Conservation (phyloP, 2,329 filamentous ascomycete species). For the Mollisiaceae sp. region DNA sequence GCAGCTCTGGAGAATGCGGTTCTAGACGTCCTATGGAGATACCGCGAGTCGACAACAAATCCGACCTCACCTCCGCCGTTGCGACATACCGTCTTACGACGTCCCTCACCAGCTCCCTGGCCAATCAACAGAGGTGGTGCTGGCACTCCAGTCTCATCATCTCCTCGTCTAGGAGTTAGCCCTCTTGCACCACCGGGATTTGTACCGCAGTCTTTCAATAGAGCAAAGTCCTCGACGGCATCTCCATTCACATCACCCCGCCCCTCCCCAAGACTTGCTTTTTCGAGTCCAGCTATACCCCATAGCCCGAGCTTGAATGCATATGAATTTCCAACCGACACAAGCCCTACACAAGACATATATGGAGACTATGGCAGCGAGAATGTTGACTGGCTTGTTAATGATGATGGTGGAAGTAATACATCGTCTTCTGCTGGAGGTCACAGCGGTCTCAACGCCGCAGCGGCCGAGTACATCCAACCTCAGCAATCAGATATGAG, state of each 20-base stretch:
- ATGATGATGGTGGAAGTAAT: constrained; percentile 82
- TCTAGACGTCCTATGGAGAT: constrained; percentile 88
- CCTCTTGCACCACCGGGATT: constrained; percentile 87
- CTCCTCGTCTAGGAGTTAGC: constrained; percentile 79
- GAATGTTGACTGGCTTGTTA: constrained; percentile 95
- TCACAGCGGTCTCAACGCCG: constrained; percentile 75
- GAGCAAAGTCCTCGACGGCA: constrained; percentile 77
- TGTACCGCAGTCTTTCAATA: constrained; percentile 75
- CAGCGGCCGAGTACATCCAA: constrained; percentile 78
- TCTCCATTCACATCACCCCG: constrained; percentile 95
- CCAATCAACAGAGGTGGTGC: constrained; percentile 71
- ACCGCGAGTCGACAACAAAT: constrained; percentile 68
- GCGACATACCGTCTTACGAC: constrained; percentile 86
- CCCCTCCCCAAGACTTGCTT: constrained; percentile 87
- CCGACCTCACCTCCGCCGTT: constrained; percentile 81
- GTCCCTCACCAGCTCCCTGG: constrained; percentile 93
- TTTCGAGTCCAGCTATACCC: constrained; percentile 88
- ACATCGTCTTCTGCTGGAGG: constrained; percentile 73
- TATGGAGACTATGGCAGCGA: constrained; percentile 92
- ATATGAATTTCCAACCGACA: constrained; percentile 89
- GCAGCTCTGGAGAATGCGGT: constrained; percentile 86
- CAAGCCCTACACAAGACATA: constrained; percentile 79
- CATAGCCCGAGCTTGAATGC: constrained; percentile 93
- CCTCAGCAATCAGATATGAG: constrained; percentile 85
- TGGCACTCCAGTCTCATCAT: constrained; percentile 80